Evolutionary conservation across 78 protist species (phyloP), one percentile per base, ranked within the genome.

Genomic region (Dictyostelium firmibasis): DNA sequence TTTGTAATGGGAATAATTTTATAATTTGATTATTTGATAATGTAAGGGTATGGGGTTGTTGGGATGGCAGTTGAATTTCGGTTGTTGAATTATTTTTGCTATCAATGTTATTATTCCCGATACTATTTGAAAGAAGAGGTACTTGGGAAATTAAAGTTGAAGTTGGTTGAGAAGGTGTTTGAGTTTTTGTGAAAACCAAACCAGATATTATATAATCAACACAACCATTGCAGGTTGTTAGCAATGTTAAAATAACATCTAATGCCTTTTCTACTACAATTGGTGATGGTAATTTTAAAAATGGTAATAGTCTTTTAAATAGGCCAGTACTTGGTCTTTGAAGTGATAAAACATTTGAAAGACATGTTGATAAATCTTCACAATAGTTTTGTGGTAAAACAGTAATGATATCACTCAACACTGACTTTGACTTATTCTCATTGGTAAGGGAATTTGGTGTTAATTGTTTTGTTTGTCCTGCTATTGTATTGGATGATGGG

Each of bases 191-290:
- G 2, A 33, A 44, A 8, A 23, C 13, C 0, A 23, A 11, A 62
- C 64, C 27, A 25, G 57, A 47, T 2, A 53, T 20, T 44, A 85
- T 9, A 27, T 5, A 41, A 50, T 74, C 74, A 43, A 79, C 57
- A 27, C 83, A 74, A 29, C 76, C 92, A 25, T 60, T n/a, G 23
- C 79, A 50, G 2, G 67, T 14, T 27, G 47, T 74, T 18, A 85
- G 8, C 10, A 85, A 23, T 33, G 36, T 43, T 29, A 50, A 53
- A 9, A 85, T 85, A 3, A 85, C 74, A 85, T 85, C 92, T 9
- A 74, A 41, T 74, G 92, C 78, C 36, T 85, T 85, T 20, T 85
- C 92, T 5, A 85, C 41, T 43, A 47, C 14, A 23, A 74, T 50
- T 20, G 53, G 23, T 2, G 76, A 33, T 16, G 75, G 57, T 35